Evolutionary conservation across 352 stramenopile species (phyloP), one percentile per base, ranked within the genome.

Genomic region (Peronospora farinosa): DNA sequence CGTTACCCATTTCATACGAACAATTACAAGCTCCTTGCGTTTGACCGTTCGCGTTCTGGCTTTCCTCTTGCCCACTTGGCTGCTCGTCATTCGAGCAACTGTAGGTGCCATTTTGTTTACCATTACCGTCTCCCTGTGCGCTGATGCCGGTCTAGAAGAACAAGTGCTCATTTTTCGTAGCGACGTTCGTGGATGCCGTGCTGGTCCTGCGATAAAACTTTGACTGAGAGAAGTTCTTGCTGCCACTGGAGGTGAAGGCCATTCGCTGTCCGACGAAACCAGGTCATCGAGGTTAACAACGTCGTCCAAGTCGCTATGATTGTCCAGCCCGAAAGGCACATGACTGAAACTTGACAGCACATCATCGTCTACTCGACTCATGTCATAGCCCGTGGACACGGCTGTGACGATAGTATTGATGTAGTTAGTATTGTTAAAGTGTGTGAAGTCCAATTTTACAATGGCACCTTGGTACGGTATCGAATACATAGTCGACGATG

Each of bases 271-370:
- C 2, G 58, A 77, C 4, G 67, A 68, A 19, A 83, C 56, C 16
- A 83, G 53, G 21, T 83, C 69, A n/a, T 69, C 67, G 1, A 83
- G 62, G 39, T 83, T 61, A 40, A 83, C 78, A 32, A 77, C 72
- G 35, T 80, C 72, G 33, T 74, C 67, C 48, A 80, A 68, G 49
- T 83, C 69, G 28, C 69, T 83, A 16, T 80, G 47, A 23, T 58
- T 72, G 47, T 80, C 69, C 13, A 80, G 55, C 35, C 74, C 64
- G 13, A 77, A 47, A 37, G 57, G 44, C 13, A 57, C 37, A 30
- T 78, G 66, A 39, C 41, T 71, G 12, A 54, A 25, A 27, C 72
- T 66, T 7, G 60, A 5, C 11, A 54, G 11, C 32, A 16, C 21
- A n/a, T n/a, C n/a, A n/a, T n/a, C n/a, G n/a, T n/a, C n/a, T n/a